Evolutionary conservation across 2,329 filamentous ascomycete species (phyloP).

Genomic region (Colletotrichum spinosum): DNA sequence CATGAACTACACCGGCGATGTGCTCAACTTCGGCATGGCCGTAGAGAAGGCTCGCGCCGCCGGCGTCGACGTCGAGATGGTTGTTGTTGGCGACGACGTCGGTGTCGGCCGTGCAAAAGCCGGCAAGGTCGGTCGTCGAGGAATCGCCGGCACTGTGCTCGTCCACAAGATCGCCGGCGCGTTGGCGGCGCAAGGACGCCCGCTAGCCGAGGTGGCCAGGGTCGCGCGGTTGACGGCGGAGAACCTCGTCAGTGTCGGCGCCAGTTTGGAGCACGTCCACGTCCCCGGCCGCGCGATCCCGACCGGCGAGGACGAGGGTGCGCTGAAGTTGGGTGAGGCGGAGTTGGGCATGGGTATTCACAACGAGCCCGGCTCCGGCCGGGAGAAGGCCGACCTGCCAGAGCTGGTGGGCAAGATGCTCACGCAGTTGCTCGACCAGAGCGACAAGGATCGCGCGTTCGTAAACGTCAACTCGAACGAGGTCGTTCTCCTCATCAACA

Average conservation of each 20-base stretch:
- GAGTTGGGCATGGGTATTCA: constrained; percentile 84
- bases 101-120: constrained; percentile 84
- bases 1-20: constrained; percentile 94
- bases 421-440: constrained; percentile 72
- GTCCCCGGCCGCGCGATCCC: constrained; percentile 78
- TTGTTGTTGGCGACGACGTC: constrained; percentile 92
- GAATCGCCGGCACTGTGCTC: constrained; percentile 90
- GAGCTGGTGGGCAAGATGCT: constrained; percentile 74
- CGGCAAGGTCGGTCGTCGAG: constrained; percentile 92
- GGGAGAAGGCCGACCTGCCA: constrained; percentile 63
- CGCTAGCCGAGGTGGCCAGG: constrained; percentile 76
- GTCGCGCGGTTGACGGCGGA: constrained; percentile 78
- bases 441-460: constrained; percentile 78
- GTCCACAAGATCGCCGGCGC: constrained; percentile 93
- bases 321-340: constrained; percentile 66
- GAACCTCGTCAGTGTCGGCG: constrained; percentile 87
- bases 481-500: constrained; percentile 79
- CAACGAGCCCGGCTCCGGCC: constrained; percentile 72
- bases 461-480: constrained; percentile 71
- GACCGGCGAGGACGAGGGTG: constrained; percentile 61
- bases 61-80: constrained; percentile 84
- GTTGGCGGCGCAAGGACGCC: constrained; percentile 76
- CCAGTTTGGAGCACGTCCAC: constrained; percentile 91
- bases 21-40: constrained; percentile 93
- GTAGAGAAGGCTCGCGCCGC: constrained; percentile 90